phyloP scores from a whole-genome alignment of 352 stramenopile genomes.

The Phytophthora syringae region DNA sequence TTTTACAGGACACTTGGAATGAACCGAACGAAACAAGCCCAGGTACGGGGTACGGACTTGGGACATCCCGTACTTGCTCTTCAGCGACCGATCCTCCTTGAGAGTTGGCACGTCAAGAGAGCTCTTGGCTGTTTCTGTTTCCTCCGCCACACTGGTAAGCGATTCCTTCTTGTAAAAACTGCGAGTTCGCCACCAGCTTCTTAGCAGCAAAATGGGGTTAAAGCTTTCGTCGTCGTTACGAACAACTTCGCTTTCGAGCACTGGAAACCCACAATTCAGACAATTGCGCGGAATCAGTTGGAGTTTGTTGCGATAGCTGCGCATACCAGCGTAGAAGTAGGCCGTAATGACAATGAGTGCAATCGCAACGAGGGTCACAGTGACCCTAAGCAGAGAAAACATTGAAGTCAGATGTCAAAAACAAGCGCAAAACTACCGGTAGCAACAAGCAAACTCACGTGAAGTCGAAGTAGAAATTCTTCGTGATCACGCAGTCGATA shows the following conservation, averaged over 20 bases:
- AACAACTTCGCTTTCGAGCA: conserved; percentile 58
- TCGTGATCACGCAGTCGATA: conserved; percentile 77
- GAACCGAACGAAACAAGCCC: conserved; percentile 63
- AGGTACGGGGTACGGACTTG: conserved; percentile 74
- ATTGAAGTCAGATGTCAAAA: background rate
- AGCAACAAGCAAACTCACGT: conserved; percentile 42
- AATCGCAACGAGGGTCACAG: conserved; percentile 54
- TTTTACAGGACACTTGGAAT: conserved; percentile 58
- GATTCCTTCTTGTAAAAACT: conserved; percentile 5
- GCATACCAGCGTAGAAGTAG: conserved; percentile 73
- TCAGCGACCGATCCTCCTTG: conserved; percentile 48
- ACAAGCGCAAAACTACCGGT: background rate
- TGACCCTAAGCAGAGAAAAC: conserved; percentile 41
- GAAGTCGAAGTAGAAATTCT: conserved; percentile 82
- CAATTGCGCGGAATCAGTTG: conserved; percentile 79
- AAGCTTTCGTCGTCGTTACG: conserved; percentile 64
- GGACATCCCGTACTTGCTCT: conserved; percentile 78
- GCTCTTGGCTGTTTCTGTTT: background rate
- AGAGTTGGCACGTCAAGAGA: conserved; percentile 1
- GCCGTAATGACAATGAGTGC: conserved; percentile 55
- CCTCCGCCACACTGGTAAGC: background rate
- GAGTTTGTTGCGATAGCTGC: conserved; percentile 67
- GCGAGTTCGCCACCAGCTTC: conserved; percentile 51
- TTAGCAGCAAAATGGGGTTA: conserved; percentile 51
- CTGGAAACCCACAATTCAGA: conserved; percentile 62